Conservation (phyloP, 352 stramenopile species). For the Globisporangium abappressorium region DNA sequence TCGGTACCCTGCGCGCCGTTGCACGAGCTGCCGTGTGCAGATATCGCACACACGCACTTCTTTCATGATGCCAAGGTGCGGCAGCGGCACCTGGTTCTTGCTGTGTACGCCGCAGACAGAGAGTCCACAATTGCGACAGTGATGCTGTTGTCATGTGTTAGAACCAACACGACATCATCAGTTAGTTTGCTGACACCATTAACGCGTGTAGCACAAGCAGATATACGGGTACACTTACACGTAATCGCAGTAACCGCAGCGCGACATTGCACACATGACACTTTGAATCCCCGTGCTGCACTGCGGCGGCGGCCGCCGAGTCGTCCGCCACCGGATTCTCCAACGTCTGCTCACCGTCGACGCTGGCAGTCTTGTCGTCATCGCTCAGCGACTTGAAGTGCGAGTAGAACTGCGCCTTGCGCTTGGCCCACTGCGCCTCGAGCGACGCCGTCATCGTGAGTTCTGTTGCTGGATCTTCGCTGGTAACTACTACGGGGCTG, state of each 20-base stretch:
- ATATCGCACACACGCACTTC: conserved; percentile 73
- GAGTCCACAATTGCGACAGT: conserved; percentile 62
- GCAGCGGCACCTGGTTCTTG: conserved; percentile 74
- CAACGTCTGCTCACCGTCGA: not conserved
- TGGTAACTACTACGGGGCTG: not conserved
- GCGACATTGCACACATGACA: conserved; percentile 66
- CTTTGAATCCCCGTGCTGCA: conserved; percentile 36
- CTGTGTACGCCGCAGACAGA: conserved; percentile 72
- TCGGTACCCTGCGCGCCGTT: conserved; percentile 62
- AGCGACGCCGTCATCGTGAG: conserved; percentile 35
- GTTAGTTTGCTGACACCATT: not conserved
- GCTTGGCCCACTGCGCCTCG: conserved; percentile 26
- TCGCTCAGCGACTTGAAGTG: conserved; percentile 40
- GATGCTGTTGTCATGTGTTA: conserved; percentile 31
- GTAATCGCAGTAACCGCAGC: conserved; percentile 45
- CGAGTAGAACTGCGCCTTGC: conserved; percentile 46
- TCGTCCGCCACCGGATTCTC: conserved; percentile 2
- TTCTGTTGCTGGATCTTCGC: conserved; percentile 13
- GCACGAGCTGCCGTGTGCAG: conserved; percentile 64
- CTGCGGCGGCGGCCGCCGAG: conserved; percentile 8
- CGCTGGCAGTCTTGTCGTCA: conserved; percentile 3
- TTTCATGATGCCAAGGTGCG: conserved; percentile 70
- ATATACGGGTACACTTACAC: conserved; percentile 28
- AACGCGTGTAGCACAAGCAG: not conserved
- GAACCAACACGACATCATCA: not conserved